Evolutionary conservation across 1,139 yeast genomes (phyloP), one percentile per base, ranked within the genome.

Genomic region (Pichiaceae sp.): DNA sequence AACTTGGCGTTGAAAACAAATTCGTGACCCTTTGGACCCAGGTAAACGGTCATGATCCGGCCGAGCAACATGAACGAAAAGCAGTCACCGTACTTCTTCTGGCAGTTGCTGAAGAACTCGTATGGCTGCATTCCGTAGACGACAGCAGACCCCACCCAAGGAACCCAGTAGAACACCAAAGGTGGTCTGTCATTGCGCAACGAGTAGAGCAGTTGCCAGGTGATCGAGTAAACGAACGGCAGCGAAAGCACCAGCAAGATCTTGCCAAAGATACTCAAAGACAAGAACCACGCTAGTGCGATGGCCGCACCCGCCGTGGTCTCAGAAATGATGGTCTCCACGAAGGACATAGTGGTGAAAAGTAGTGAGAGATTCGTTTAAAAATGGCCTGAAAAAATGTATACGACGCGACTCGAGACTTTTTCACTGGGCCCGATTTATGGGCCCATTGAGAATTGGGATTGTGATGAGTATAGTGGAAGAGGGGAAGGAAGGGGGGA

Each of bases 21-120:
- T 60, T 91, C 98, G 60, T 93, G 96, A 46, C 98, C 98, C 63
- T 85, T 84, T 49, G 97, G 96, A 35, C 98, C 98, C 52, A 91
- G 67, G 58, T 86, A 87, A 39, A 91, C 98, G 8, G 96, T 89
- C 95, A 91, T 87, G 35, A 79, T 82, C 54, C 77, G 82, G 41
- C 98, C 98, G 50, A 91, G 70, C 58, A 93, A 62, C 45, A 87
- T 74, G 56, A 89, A 91, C 17, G 96, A 78, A 56, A 87, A 91
- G 38, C 85, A 84, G 59, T 91, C 96, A 46, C 98, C 98, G 55
- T 89, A 75, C 59, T 85, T 80, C 46, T 68, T 57, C 49, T 87
- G 82, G 60, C 91, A 82, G 35, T 69, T 65, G 48, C 74, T 81
- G 53, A 91, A 93, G 60, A 91, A 91, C 41, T 75, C 85, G 57